Evolutionary conservation across 2,329 filamentous ascomycete genomes (phyloP), one percentile per base, ranked within the genome.

Genomic region (Trichoderma harzianum): DNA sequence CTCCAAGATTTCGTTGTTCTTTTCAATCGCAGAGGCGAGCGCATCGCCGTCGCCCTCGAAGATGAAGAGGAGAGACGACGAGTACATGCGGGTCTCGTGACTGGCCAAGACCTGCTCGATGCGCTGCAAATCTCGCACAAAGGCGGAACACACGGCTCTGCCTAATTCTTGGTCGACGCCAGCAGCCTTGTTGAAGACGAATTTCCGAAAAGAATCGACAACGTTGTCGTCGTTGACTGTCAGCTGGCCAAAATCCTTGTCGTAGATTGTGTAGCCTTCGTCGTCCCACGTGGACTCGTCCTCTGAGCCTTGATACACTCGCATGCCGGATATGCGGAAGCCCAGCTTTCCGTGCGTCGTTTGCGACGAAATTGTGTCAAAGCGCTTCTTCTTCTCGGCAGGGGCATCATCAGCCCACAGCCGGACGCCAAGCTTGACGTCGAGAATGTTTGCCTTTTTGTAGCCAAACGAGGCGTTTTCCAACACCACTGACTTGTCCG

Each of bases 351-450:
- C 84, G 74, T 91, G 89, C 11, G 89, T 91, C 5, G 89, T 91
- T 76, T 86, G 83, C 32, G 81, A 79, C 36, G 85, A 84, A 72
- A 91, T 88, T 78, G 88, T 85, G 75, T 90, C 86, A 76, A 91
- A 90, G 34, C 89, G 85, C 43, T 81, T 78, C 76, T 87, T 87
- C 82, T 91, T 91, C 77, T 89, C 84, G 30, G 80, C 75, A 0
- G 87, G 85, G 28, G 89, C 89, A 74, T 90, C 85, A 72, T 97
- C 93, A 16, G 93, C 95, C 92, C 94, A 98, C 7, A 99, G 84
- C 36, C 93, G 88, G 64, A 90, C 87, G 57, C 96, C 96, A 24
- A 99, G 89, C 83, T 99, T 99, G 75, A 97, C 89, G 79, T 99
- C 96, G 72, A 99, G 85, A 8, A 99, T 94, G 76, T 97, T 98